phyloP scores from a whole-genome alignment of 345 rosid species.

The Punica granatum region DNA sequence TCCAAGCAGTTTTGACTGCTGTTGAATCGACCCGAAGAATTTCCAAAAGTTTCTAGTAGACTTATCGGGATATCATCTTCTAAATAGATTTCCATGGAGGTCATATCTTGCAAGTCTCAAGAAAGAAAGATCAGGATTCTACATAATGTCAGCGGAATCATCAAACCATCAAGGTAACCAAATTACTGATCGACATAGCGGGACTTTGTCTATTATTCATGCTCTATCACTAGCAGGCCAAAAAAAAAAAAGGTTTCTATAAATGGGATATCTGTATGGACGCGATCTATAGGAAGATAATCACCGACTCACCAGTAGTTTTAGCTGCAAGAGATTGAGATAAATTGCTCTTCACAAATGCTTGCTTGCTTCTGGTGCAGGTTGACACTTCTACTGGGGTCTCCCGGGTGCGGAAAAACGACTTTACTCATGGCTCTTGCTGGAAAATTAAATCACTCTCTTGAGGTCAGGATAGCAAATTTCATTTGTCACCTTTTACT shows the following conservation, averaged over 20 bases:
- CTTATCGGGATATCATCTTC: neutral
- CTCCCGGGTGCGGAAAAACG: constrained; percentile 27
- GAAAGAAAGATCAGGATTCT: constrained; percentile 42
- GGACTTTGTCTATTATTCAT: too few relatives aligned
- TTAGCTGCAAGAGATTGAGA: too few relatives aligned
- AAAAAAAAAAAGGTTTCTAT: too few relatives aligned
- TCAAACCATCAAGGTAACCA: constrained; percentile 48
- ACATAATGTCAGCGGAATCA: constrained; percentile 48
- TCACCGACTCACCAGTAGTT: too few relatives aligned
- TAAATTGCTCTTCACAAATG: too few relatives aligned
- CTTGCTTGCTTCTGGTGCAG: constrained; percentile 3
- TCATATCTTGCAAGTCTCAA: constrained; percentile 5
- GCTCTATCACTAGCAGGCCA: too few relatives aligned
- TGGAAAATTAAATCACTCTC: constrained; percentile 17
- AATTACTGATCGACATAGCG: neutral
- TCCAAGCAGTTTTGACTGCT: too few relatives aligned
- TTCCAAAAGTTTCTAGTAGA: too few relatives aligned
- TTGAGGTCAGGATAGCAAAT: constrained; percentile 9
- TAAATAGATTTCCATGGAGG: neutral
- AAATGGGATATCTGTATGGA: too few relatives aligned
- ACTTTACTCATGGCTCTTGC: constrained; percentile 16
- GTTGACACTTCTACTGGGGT: constrained; percentile 24
- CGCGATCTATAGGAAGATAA: too few relatives aligned
- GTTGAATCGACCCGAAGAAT: too few relatives aligned
- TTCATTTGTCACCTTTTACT: neutral